Evolutionary conservation across 1,139 yeast species (phyloP), one percentile per base, ranked within the genome.

Genomic region (Wickerhamiella pararugosa): DNA sequence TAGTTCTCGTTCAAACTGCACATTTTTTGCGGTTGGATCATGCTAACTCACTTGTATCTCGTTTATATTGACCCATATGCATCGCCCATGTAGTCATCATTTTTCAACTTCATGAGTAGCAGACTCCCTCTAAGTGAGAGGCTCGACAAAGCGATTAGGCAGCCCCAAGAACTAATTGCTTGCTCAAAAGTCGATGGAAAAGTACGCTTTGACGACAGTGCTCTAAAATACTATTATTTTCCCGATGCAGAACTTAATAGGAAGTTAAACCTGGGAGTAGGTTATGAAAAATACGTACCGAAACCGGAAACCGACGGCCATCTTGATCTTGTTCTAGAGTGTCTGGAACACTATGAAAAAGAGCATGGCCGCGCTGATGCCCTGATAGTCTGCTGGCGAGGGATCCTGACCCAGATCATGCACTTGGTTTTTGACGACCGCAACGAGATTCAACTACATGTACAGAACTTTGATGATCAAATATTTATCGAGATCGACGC

Each of bases 341-440:
- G 83, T 1, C 55, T 87, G 15, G 63, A 66, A 47, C 53, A 63
- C 7, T 65, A 72, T 52, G 97, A 90, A 58, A 60, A 63, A 46
- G 45, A 56, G 25, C 51, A 67, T 1, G 52, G 53, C n/a, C 75
- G 70, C 48, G 56, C 72, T 2, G 70, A 69, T 29, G 75, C 73
- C 2, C 84, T 84, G 53, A 69, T 90, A 32, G 65, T 90, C 35
- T 76, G 95, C 0, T 83, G 83, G 70, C 67, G 97, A 50, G 96
- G 96, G 1, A 63, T 83, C 36, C 73, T 87, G 75, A 57, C 87
- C 36, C 73, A 70, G 49, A 56, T 84, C 25, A 62, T 84, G 60
- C 64, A 75, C 3, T 60, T 80, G 31, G 86, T 86, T 0, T 76
- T 71, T 52, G 69, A 70, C 43, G 52, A 59, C 29, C 60, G 64